Conservation (phyloP, 1,139 yeast species). For the Candida sojae region DNA sequence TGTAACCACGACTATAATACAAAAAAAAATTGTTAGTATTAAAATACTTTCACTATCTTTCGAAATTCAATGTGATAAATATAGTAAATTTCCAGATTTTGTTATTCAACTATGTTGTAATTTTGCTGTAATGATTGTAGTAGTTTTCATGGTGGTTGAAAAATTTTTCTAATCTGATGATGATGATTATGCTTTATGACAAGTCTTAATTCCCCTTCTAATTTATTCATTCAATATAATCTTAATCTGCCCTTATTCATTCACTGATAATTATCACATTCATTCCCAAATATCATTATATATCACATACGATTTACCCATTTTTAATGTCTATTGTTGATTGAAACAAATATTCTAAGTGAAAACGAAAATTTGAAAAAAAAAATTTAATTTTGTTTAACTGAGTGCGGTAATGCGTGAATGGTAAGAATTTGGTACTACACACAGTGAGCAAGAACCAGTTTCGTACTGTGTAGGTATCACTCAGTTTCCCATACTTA, state of each 20-base stretch:
- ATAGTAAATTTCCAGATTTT: background rate
- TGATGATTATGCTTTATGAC: background rate
- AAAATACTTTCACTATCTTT: background rate
- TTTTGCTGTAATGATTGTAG: no score
- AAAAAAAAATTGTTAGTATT: slow-evolving; percentile 9
- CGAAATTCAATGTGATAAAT: background rate
- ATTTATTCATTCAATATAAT: background rate
- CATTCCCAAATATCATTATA: background rate
- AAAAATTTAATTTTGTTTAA: slow-evolving; percentile 7
- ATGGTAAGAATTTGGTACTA: background rate
- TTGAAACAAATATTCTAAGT: background rate
- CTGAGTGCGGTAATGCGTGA: slow-evolving; percentile 3
- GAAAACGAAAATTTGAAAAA: background rate
- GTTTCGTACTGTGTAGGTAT: background rate
- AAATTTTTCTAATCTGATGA: background rate
- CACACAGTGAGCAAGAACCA: background rate
- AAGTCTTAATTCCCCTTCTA: background rate
- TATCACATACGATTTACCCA: slow-evolving; percentile 77
- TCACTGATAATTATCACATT: background rate
- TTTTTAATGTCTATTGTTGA: slow-evolving; percentile 35
- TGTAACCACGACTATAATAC: slow-evolving; percentile 89
- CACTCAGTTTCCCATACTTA: no score
- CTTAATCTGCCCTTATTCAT: background rate
- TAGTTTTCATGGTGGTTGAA: background rate
- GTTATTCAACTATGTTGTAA: background rate